Base-by-base conservation (phyloP, 192 early-diverging fungal genomes). In the Entomortierella chlamydospora region DNA sequence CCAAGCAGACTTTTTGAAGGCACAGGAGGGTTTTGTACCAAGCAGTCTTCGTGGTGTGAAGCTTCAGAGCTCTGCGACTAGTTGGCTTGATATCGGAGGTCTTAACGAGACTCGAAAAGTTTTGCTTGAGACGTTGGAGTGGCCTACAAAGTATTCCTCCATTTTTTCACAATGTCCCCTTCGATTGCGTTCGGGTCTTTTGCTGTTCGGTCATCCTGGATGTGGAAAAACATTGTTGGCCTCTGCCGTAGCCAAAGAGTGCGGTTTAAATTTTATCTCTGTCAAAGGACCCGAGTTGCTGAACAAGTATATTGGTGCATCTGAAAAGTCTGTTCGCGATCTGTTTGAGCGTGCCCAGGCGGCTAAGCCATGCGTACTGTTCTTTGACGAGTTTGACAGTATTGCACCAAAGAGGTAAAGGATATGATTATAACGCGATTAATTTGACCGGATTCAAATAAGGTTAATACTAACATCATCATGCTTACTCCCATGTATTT, bases 301-400 rank as follows among this genome's bases (percentile, higher is more conserved):
- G 52, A 98, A 98, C 83, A 99, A 98, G 88, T 99, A 99, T 74
- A 99, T 99, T 82, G 98, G 98, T 47, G 95, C 95, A 20, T 96
- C 95, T 72, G 98, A 99, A 83, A 95, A 97, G 69, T 88, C 92
- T 0, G 97, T 93, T 2, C 89, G 98, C 31, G 96, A 98, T 71
- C 81, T 99, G 39, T 99, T 99, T 83, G 93, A 95, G 61, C 88
- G 97, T 18, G 98, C 98, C 7, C 90, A 91, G 66, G 94, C 95
- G 1, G 97, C 97, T 7, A 92, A 91, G 59, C 98, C 98, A 15
- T 99, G 98, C 62, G 92, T 97, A 6, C 72, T 98, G 53, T 99
- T 99, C 72, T 99, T 99, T 84, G 98, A 99, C 72, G 98, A 99
- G 83, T 97, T 99, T 85, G 98, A 99, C 69, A 87, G 94, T 39